Conservation (phyloP, 2,329 filamentous ascomycete genomes). For the Epichloe baconii region DNA sequence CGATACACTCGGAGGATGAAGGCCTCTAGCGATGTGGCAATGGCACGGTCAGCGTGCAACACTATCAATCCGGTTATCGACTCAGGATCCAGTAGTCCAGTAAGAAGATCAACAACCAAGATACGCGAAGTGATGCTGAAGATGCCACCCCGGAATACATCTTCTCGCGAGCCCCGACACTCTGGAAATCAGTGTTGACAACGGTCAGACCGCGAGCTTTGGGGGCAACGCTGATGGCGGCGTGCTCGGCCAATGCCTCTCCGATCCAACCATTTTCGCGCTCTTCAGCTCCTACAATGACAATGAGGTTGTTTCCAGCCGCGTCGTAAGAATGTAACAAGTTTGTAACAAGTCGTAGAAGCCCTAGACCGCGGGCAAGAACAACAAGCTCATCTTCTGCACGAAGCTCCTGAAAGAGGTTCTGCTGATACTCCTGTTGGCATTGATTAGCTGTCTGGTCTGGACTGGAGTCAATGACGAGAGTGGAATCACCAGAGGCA, state of each 20-base stretch:
- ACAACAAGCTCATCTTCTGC: slow-evolving; percentile 88
- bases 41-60: slow-evolving; percentile 75
- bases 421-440: slow-evolving; percentile 73
- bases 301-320: slow-evolving; percentile 81
- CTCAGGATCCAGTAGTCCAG: slow-evolving; percentile 66
- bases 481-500: slow-evolving; percentile 36
- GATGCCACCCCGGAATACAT: slow-evolving; percentile 84
- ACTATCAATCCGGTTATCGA: slow-evolving; percentile 79
- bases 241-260: slow-evolving; percentile 89
- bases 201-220: slow-evolving; percentile 76
- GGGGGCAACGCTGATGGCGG: slow-evolving; percentile 71
- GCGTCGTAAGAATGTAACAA: slow-evolving; percentile 94
- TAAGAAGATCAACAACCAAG: slow-evolving; percentile 83
- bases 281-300: slow-evolving; percentile 81
- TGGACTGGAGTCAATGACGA: neutral
- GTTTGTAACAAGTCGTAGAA: slow-evolving; percentile 88
- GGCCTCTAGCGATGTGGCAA: slow-evolving; percentile 81
- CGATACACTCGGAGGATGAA: slow-evolving; percentile 91
- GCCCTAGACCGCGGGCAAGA: slow-evolving; percentile 79
- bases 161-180: slow-evolving; percentile 74
- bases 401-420: slow-evolving; percentile 81
- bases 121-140: slow-evolving; percentile 96
- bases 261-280: slow-evolving; percentile 95
- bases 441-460: neutral
- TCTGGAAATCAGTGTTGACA: slow-evolving; percentile 91